Conservation (phyloP, 768 basidiomycete species). For the Cyclocybe cylindracea region DNA sequence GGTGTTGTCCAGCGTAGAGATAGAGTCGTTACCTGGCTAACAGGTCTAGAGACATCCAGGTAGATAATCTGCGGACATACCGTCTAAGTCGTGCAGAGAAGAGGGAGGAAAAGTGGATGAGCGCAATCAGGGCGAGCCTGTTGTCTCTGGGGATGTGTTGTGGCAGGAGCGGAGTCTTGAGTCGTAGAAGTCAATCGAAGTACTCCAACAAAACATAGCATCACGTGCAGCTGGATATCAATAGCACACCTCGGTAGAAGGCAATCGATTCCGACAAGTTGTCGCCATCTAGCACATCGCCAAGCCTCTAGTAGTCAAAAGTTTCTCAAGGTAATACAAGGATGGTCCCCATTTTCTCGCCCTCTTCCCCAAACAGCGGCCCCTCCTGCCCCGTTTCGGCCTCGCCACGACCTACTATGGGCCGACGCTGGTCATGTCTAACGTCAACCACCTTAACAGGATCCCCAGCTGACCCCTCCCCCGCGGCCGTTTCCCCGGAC, state of each 20-base stretch:
- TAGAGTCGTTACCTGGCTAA: constrained; percentile 21
- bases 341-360: constrained; percentile 23
- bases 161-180: constrained; percentile 10
- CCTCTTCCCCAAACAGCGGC: constrained; percentile 13
- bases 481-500: constrained; percentile 40
- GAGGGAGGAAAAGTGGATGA: constrained; percentile 9
- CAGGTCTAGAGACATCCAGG: constrained; percentile 22
- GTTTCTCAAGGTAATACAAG: constrained; percentile 32
- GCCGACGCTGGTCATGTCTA: constrained; percentile 35
- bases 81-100: constrained; percentile 17
- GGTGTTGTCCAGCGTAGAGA: constrained; percentile 8
- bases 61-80: constrained; percentile 18
- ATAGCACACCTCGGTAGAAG: neutral
- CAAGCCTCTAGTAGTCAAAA: too few species aligned
- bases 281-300: neutral
- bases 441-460: constrained; percentile 56
- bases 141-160: constrained; percentile 16
- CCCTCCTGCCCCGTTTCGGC: constrained; percentile 15
- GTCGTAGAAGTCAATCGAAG: too few species aligned
- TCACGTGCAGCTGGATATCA: constrained; percentile 9
- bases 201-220: constrained; percentile 9
- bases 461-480: constrained; percentile 46
- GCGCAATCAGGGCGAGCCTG: constrained; percentile 22
- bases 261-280: neutral
- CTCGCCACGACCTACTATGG: constrained; percentile 1